Percentiles rank a stretch among this genome's conserved stretches.
Evolutionary conservation across 129 eudicot genomes (phyloP).

Genomic region (Flaveria robusta): DNA sequence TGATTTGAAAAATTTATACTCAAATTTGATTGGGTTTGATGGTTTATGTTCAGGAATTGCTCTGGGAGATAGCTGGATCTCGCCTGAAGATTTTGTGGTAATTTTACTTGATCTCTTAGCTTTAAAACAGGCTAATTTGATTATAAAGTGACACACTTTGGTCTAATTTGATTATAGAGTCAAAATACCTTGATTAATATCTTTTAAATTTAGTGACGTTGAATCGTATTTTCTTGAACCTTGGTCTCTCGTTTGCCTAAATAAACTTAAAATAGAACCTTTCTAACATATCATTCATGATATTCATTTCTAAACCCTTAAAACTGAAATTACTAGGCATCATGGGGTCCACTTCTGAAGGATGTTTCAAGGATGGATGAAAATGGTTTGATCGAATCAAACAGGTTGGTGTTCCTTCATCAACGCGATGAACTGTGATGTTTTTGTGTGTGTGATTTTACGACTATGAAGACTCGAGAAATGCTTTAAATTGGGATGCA

Average conservation of each 20-base stretch:
- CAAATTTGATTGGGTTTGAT: background rate
- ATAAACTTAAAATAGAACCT: background rate
- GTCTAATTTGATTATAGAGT: background rate
- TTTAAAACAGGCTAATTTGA: background rate
- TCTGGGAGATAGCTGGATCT: constrained; percentile 86
- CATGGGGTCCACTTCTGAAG: constrained; percentile 89
- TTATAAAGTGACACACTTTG: background rate
- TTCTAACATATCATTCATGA: background rate
- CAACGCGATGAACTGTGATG: background rate
- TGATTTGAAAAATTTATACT: background rate
- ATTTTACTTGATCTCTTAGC: background rate
- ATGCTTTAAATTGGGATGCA: constrained; percentile 3
- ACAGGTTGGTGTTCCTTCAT: constrained; percentile 48
- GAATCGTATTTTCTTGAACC: constrained; percentile 2
- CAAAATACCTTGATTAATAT: too few species aligned
- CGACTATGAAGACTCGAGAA: background rate
- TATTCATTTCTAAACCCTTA: background rate
- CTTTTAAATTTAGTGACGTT: background rate
- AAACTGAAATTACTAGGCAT: constrained; percentile 40
- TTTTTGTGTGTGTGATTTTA: constrained; percentile 20
- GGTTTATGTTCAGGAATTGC: constrained; percentile 60
- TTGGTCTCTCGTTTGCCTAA: background rate
- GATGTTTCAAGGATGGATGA: constrained; percentile 86
- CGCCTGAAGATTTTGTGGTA: constrained; percentile 82
- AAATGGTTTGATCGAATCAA: constrained; percentile 54